Evolutionary conservation across 306 rosid species (phyloP), one percentile per base, ranked within the genome.

Genomic region (Medicago lupulina): DNA sequence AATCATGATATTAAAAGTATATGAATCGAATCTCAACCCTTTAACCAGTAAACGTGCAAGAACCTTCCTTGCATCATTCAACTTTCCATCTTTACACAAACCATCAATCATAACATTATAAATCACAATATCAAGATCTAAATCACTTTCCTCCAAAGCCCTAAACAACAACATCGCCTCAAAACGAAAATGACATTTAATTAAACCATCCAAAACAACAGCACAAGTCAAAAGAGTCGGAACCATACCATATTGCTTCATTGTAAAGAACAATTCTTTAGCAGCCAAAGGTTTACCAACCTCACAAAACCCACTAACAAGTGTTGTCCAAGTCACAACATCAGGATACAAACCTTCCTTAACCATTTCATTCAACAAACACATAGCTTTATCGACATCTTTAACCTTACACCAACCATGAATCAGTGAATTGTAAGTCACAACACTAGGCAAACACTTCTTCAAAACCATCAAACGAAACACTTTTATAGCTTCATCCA

Each of bases 91-190:
- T 31, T 62, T 76, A 67, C 81, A 81, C 74, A 76, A 40, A 61
- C 81, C 81, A 51, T 76, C 74, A 70, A 81, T 23, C 77, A 76
- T 53, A 46, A 81, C 74, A 81, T 76, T 81, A 41, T 76, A 81
- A 70, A 76, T 10, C 8, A 54, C 84, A 62, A 81, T 62, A 76
- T 76, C 77, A 53, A 81, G 77, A 61, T 76, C 69, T 0, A 62
- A 5, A 62, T 47, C 71, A 81, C 69, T 76, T n/a, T 70, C 50
- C 73, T 31, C 74, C 81, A 81, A 16, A 7, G 11, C 74, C 61
- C 51, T 76, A 53, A 81, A 76, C 84, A 81, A 31, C 2, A 49
- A 31, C 10, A 81, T 23, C 2, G 84, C 84, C 67, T 81, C 84
- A 6, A 41, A 75, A 76, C 78, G 15, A 41, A 76, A 59, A 72